Evolutionary conservation across 2,329 filamentous ascomycete species (phyloP), one percentile per base, ranked within the genome.

Genomic region (Fusarium coffeatum): DNA sequence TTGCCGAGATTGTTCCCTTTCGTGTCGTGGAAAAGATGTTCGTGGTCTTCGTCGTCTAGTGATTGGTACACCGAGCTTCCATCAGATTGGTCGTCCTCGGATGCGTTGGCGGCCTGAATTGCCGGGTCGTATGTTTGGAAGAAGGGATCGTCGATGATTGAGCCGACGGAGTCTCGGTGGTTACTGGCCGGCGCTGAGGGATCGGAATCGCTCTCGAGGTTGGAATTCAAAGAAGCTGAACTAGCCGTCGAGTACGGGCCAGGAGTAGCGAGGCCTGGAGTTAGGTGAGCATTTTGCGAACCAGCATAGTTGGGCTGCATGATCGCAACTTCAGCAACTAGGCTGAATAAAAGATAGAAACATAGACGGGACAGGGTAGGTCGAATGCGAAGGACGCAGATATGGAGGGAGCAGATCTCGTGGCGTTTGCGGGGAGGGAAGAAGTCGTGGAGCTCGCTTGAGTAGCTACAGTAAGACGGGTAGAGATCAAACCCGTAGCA

Each of bases 61-160:
- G 74, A 76, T 71, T 76, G 74, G 56, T 76, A 76, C 51, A 71
- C 32, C 20, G 73, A 72, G 60, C 73, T 72, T 32, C 68, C 69
- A 62, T 73, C 69, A 48, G 70, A 74, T 59, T 72, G 54, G 10
- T 53, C 57, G 59, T 73, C 70, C 41, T 73, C 57, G 53, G 74
- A 74, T 40, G 72, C 72, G 27, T 63, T 64, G 64, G 74, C 68
- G 23, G 73, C 68, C 66, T 76, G 72, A 56, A 72, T 64, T 57
- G 75, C 68, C 32, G 71, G 71, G 75, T 83, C 78, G 69, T 84
- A 83, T 68, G 81, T 82, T 72, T 83, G 82, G 78, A 86, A 85
- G 76, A 87, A 87, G 30, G 84, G 84, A 69, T 87, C 85, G 81
- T 88, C 84, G 74, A 86, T 79, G 65, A 88, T 85, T 63, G 85